These are phyloP conservation scores for Wickerhamomyces sydowiorum DNA, from an alignment of 805 yeast genomes.

Conservation along the genomic window DNA sequence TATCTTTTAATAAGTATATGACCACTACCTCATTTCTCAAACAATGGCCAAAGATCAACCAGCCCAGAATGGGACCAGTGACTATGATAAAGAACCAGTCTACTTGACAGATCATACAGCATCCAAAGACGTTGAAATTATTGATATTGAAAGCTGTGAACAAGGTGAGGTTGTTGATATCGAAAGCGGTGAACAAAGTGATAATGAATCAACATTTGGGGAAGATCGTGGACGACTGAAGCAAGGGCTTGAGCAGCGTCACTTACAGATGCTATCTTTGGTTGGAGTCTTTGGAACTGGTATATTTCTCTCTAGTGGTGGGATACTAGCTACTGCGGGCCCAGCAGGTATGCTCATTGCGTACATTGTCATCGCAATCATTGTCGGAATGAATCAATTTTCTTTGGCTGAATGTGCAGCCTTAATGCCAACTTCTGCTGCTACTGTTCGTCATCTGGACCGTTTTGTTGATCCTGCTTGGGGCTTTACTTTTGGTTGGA, in stretches of 20 bases:
- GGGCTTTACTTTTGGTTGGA: conserved; percentile 39
- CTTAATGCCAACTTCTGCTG: conserved; percentile 30
- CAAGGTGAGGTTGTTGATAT: neutral
- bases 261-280: conserved; percentile 40
- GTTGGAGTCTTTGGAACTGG: conserved; percentile 39
- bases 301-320: conserved; percentile 29
- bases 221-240: neutral
- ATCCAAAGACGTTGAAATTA: neutral
- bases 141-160: neutral
- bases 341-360: conserved; percentile 29
- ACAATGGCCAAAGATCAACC: no score
- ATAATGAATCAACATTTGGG: neutral
- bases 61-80: neutral
- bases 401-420: conserved; percentile 30
- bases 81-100: neutral
- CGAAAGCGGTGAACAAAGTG: neutral
- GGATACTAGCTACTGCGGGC: conserved; percentile 25
- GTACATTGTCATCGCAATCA: conserved; percentile 25
- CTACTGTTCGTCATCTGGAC: conserved; percentile 27
- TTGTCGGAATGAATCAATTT: conserved; percentile 30
- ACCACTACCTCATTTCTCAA: neutral
- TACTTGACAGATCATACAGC: neutral
- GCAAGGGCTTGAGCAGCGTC: conserved; percentile 16
- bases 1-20: no score
- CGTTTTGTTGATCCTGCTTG: conserved; percentile 33